Conservation (phyloP, 768 basidiomycete species). For the Amanita pallidorosea region DNA sequence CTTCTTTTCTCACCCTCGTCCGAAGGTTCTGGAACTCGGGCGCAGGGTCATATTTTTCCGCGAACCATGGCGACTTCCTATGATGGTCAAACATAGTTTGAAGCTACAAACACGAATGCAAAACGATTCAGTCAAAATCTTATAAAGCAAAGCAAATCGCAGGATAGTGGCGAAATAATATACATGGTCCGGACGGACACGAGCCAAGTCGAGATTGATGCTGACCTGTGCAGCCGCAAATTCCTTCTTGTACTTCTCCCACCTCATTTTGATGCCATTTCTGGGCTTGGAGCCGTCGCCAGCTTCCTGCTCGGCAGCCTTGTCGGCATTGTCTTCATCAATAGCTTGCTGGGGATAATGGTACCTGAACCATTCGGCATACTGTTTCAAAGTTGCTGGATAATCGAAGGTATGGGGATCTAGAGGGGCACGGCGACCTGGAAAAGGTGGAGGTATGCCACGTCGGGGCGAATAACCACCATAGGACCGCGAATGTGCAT, state of each 20-base stretch:
- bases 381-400: constrained; percentile 73
- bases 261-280: constrained; percentile 72
- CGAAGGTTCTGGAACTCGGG: constrained; percentile 64
- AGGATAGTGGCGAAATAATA: constrained; percentile 14
- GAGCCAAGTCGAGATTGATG: constrained; percentile 15
- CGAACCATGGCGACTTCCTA: constrained; percentile 93
- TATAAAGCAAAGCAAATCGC: constrained; percentile 11
- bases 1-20: constrained; percentile 70
- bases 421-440: constrained; percentile 52
- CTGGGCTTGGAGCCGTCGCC: constrained; percentile 76
- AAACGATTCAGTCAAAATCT: constrained; percentile 21
- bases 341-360: constrained; percentile 64
- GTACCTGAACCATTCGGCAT: constrained; percentile 81
- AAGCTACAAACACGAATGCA: constrained; percentile 51
- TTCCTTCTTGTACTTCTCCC: constrained; percentile 93
- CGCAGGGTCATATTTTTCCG: constrained; percentile 85
- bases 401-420: constrained; percentile 79
- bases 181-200: constrained; percentile 16
- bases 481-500: constrained; percentile 54
- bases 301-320: constrained; percentile 75
- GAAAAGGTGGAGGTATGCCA: constrained; percentile 36
- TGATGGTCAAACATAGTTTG: constrained; percentile 95
- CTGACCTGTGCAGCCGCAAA: constrained; percentile 82
- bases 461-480: constrained; percentile 52
- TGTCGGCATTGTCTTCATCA: constrained; percentile 78